Evolutionary conservation across 139 green algal species (phyloP).

Genomic region (Haematococcus lacustris): DNA sequence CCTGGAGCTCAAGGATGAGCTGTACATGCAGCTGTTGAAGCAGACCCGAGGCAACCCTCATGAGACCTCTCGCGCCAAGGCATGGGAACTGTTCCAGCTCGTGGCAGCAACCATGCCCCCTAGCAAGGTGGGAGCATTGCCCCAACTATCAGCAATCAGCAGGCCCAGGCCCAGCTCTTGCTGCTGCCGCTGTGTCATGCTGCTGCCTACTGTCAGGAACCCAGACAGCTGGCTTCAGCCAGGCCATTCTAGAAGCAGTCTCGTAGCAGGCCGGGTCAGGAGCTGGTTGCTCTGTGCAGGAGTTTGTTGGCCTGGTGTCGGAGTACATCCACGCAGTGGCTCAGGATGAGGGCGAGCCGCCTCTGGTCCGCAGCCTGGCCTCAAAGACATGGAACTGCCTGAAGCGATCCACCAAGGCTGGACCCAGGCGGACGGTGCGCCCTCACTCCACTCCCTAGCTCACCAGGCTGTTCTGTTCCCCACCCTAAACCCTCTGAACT

Average conservation of each 20-base stretch:
- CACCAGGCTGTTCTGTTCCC: too few species aligned
- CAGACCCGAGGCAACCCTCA: slow-evolving; percentile 80
- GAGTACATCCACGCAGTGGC: slow-evolving; percentile 78
- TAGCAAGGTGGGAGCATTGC: slow-evolving; percentile 41
- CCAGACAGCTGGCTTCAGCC: too few species aligned
- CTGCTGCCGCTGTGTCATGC: too few species aligned
- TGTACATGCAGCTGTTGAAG: slow-evolving; percentile 84
- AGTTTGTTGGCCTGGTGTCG: slow-evolving; percentile 83
- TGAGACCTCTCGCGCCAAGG: slow-evolving; percentile 22
- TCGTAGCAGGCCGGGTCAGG: too few species aligned
- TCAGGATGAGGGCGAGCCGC: slow-evolving; percentile 45
- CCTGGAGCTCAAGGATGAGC: slow-evolving; percentile 86
- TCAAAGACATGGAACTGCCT: slow-evolving; percentile 66
- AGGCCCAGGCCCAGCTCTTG: too few species aligned
- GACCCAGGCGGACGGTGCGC: slow-evolving; percentile 68
- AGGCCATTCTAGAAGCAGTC: too few species aligned
- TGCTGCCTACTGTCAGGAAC: too few species aligned
- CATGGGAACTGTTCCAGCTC: slow-evolving; percentile 87
- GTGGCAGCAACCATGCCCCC: slow-evolving; percentile 79
- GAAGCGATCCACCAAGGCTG: slow-evolving; percentile 83
- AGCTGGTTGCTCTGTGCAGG: slow-evolving; percentile 33
- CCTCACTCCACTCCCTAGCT: too few species aligned
- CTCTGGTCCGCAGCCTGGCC: slow-evolving; percentile 36
- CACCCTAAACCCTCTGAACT: too few species aligned
- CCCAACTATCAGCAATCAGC: too few species aligned